A percentile compares a stretch with the other conserved stretches of the same genome.
phyloP scores from a whole-genome alignment of 805 yeast species.

The Saturnispora kantuleensis region DNA sequence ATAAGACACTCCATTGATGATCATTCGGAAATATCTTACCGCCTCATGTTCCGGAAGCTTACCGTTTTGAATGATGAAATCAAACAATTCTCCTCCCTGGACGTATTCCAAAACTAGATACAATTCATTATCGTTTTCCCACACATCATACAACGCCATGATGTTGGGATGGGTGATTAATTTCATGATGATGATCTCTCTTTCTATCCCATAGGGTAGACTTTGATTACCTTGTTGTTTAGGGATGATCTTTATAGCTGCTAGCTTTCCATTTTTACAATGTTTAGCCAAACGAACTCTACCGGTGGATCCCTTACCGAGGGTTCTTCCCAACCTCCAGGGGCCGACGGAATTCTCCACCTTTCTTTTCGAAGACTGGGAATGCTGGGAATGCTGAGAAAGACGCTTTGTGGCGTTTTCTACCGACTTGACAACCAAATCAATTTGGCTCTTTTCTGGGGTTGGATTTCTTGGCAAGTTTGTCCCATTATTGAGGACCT shows the following conservation, averaged over 20 bases:
- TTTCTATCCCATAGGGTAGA: conserved; percentile 89
- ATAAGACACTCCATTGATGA: conserved; percentile 67
- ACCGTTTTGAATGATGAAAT: conserved; percentile 60
- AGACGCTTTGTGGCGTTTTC: conserved; percentile 30
- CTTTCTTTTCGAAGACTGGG: conserved; percentile 24
- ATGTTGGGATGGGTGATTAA: conserved; percentile 89
- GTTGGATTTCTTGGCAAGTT: not conserved
- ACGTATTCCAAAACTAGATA: conserved; percentile 73
- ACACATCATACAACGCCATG: conserved; percentile 87
- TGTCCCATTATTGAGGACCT: not conserved
- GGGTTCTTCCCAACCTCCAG: conserved; percentile 69
- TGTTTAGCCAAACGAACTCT: conserved; percentile 70
- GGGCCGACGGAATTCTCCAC: conserved; percentile 54
- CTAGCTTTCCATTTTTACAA: conserved; percentile 57
- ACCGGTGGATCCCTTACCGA: conserved; percentile 80
- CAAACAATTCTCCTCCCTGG: conserved; percentile 83
- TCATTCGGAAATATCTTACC: conserved; percentile 66
- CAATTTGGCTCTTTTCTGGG: conserved; percentile 18
- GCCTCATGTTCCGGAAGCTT: conserved; percentile 67
- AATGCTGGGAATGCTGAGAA: conserved; percentile 32
- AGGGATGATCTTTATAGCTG: conserved; percentile 78
- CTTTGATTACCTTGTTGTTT: conserved; percentile 39
- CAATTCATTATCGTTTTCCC: conserved; percentile 92
- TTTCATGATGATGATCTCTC: conserved; percentile 97
- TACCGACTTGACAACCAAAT: conserved; percentile 34